Evolutionary conservation across 2,329 filamentous ascomycete species (phyloP), one percentile per base, ranked within the genome.

Genomic region (Stachybotrys echinatus): DNA sequence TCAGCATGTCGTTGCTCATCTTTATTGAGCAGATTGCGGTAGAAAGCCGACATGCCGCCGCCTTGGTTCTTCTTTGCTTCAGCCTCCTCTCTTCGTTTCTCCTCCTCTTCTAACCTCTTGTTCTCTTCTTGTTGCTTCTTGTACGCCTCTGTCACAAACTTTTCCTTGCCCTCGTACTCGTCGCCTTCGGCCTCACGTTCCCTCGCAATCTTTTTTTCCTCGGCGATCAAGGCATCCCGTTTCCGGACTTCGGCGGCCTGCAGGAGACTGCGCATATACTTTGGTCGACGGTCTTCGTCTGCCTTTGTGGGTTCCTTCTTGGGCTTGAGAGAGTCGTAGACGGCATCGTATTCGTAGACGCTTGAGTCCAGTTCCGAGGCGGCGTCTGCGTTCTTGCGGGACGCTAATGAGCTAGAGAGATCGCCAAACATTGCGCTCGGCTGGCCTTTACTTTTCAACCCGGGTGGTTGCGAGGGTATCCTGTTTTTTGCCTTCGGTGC

Each of bases 291-390:
- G 60, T 85, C 80, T 48, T 74, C 73, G 42, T 74, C 73, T 44
- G 74, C 72, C 6, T 75, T 76, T 5, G 72, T 74, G 51, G 78
- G 77, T 57, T 81, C 79, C 53, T 84, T 81, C 52, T 83, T 77
- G 17, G 82, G 80, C 56, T 89, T 86, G 39, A 92, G 74, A 1
- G 85, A 87, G 58, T 92, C 88, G 70, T 90, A 92, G 20, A 89
- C 87, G 2, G 79, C 80, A 65, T 95, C 89, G 71, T 94, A 95
- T 69, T 94, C 89, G 73, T 92, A 94, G 57, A 94, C 84, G 45
- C 82, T 85, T 2, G 87, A 74, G 60, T 94, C 89, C 8, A 87
- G 63, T 52, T 81, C 76, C 53, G 83, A 75, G 2, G 87, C 88
- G 17, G 81, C 80, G 54, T 84, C 75, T 37, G 81, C 79, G 57